These are phyloP conservation scores for Chrysosporium keratinophilum DNA, from an alignment of 2,329 filamentous ascomycete genomes.

Conservation along the genomic window DNA sequence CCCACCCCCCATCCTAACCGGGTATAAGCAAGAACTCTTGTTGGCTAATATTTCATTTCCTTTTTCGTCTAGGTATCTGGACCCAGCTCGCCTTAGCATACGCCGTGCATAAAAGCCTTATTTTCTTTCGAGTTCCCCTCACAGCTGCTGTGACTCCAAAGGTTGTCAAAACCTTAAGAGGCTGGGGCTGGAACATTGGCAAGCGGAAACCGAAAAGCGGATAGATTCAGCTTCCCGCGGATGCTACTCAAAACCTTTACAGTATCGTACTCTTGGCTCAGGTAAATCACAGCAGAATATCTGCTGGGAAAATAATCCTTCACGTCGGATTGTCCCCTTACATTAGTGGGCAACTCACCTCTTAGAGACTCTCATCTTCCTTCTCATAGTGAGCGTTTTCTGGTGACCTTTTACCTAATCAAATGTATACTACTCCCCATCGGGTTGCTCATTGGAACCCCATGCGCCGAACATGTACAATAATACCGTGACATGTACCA, in stretches of 20 bases:
- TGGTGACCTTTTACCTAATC: too few species aligned
- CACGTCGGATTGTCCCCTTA: too few species aligned
- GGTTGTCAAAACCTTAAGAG: conserved; percentile 76
- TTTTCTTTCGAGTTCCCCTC: conserved; percentile 87
- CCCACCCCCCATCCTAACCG: neutral
- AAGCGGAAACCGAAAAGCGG: conserved; percentile 38
- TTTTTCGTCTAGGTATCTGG: conserved; percentile 46
- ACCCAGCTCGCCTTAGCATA: conserved; percentile 91
- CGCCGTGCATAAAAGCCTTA: conserved; percentile 94
- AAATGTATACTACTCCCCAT: too few species aligned
- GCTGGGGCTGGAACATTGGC: conserved; percentile 92
- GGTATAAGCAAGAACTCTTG: neutral
- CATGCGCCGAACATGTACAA: too few species aligned
- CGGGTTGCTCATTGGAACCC: too few species aligned
- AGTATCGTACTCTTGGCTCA: neutral
- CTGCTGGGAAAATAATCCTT: too few species aligned
- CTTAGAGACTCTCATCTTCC: too few species aligned
- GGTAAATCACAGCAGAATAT: too few species aligned
- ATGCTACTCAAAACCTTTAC: neutral
- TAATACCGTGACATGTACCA: too few species aligned
- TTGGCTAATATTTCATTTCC: neutral
- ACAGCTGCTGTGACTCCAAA: conserved; percentile 86
- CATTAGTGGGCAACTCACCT: too few species aligned
- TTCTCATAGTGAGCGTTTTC: too few species aligned
- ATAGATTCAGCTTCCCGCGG: neutral